Evolutionary conservation across 1,284 basidiomycete species (phyloP).

Genomic region (Puccinia polysora): DNA sequence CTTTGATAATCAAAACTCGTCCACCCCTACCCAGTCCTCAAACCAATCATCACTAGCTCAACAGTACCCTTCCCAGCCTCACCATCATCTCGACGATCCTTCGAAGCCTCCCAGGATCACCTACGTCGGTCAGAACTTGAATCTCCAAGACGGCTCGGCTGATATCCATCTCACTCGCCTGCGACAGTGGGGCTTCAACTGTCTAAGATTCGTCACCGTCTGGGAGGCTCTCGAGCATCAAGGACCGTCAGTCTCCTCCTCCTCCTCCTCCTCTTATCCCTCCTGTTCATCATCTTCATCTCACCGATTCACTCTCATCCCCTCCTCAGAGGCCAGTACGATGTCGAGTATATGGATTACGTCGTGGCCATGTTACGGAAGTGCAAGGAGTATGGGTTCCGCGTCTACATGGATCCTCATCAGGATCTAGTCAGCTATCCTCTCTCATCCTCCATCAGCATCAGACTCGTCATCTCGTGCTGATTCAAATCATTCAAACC

Average conservation of each 20-base stretch:
- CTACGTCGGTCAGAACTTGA: slow-evolving; percentile 35
- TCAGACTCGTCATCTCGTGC: too few species aligned
- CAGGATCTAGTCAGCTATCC: slow-evolving; percentile 76
- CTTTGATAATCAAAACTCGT: slow-evolving; percentile 7
- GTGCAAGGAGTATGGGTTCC: slow-evolving; percentile 92
- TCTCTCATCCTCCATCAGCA: background rate
- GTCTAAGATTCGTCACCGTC: slow-evolving; percentile 81
- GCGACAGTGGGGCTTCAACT: slow-evolving; percentile 88
- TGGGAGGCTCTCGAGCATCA: slow-evolving; percentile 93
- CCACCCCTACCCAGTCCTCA: background rate
- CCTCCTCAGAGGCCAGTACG: slow-evolving; percentile 72
- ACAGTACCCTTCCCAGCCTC: background rate
- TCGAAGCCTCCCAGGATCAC: background rate
- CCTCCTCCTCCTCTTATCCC: background rate
- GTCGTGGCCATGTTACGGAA: slow-evolving; percentile 77
- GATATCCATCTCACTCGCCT: slow-evolving; percentile 83
- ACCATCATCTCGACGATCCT: too few species aligned
- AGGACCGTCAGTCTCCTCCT: slow-evolving; percentile 70
- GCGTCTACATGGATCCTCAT: slow-evolving; percentile 87
- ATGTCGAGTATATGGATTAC: slow-evolving; percentile 88
- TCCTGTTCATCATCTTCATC: background rate
- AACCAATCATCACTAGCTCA: background rate
- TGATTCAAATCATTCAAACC: too few species aligned
- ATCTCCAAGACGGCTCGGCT: slow-evolving; percentile 67
- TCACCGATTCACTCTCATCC: background rate